phyloP scores from a whole-genome alignment of 345 rosid genomes.

The Lepidium aucheri region DNA sequence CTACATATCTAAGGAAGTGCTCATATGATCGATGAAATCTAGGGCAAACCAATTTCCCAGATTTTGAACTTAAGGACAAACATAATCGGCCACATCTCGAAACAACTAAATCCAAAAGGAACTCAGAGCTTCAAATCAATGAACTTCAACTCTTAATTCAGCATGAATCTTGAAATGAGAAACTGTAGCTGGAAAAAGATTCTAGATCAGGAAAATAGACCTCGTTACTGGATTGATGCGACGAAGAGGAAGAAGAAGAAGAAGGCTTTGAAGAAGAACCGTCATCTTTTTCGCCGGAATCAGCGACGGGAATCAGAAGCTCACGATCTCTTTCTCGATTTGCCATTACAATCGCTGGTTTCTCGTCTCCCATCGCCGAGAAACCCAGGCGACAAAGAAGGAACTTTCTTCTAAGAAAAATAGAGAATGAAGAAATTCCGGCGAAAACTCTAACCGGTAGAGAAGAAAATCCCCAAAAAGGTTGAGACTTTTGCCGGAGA shows the following conservation, averaged over 20 bases:
- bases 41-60: conserved; percentile 14
- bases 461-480: not conserved
- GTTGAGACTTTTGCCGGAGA: conserved; percentile 21
- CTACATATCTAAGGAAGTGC: not conserved
- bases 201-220: conserved; percentile 28
- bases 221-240: conserved; percentile 81
- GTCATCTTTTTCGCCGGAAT: conserved; percentile 30
- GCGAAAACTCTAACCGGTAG: conserved; percentile 4
- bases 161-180: not conserved
- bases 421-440: not conserved
- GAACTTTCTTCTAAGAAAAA: not conserved
- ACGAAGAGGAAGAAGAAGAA: conserved; percentile 52
- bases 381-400: not conserved
- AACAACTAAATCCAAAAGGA: not conserved
- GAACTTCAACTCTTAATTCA: not conserved
- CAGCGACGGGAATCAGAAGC: conserved; percentile 72
- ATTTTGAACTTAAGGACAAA: conserved; percentile 3
- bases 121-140: not conserved
- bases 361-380: conserved; percentile 74
- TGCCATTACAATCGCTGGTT: conserved; percentile 57
- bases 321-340: conserved; percentile 75
- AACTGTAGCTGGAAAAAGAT: not conserved
- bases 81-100: not conserved
- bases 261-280: conserved; percentile 52
- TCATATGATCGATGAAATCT: not conserved